These are phyloP conservation scores for Colletotrichum sp. DNA, from an alignment of 2,329 filamentous ascomycete species.

Conservation along the genomic window DNA sequence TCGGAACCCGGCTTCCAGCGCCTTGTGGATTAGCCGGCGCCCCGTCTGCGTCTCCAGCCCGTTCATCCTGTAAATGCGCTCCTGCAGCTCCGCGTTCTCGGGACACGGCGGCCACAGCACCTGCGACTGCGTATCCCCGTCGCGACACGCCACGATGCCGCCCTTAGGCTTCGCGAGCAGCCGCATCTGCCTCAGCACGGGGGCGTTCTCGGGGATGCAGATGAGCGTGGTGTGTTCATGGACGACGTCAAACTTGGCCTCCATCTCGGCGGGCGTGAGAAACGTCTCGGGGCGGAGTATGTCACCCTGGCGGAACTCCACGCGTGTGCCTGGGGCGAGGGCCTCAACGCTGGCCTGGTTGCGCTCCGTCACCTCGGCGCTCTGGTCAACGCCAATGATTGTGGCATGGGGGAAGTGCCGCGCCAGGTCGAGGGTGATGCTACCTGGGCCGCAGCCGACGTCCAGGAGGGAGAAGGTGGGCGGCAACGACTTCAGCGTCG, in stretches of 20 bases:
- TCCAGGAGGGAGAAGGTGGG: conserved; percentile 42
- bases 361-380: conserved; percentile 6
- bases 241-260: conserved; percentile 5
- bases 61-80: conserved; percentile 16
- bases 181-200: conserved; percentile 8
- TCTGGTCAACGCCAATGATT: conserved; percentile 37
- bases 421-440: conserved; percentile 45
- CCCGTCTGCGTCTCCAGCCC: conserved; percentile 8
- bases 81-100: conserved; percentile 13
- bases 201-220: conserved; percentile 5
- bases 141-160: conserved; percentile 12
- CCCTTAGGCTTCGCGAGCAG: background rate
- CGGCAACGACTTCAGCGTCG: conserved; percentile 30
- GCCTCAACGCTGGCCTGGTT: background rate
- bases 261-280: background rate
- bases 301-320: conserved; percentile 3
- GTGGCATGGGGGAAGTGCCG: conserved; percentile 39
- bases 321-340: background rate
- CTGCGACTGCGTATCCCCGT: conserved; percentile 15
- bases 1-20: background rate
- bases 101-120: conserved; percentile 17
- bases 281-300: conserved; percentile 2
- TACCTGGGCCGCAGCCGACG: conserved; percentile 47
- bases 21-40: conserved; percentile 3
- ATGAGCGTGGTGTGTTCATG: conserved; percentile 17